A percentile compares a stretch with the other conserved stretches of the same genome.
These are phyloP conservation scores for Paspalum vaginatum DNA, from an alignment of 176 grass and related monocot species.

Conservation along the genomic window DNA sequence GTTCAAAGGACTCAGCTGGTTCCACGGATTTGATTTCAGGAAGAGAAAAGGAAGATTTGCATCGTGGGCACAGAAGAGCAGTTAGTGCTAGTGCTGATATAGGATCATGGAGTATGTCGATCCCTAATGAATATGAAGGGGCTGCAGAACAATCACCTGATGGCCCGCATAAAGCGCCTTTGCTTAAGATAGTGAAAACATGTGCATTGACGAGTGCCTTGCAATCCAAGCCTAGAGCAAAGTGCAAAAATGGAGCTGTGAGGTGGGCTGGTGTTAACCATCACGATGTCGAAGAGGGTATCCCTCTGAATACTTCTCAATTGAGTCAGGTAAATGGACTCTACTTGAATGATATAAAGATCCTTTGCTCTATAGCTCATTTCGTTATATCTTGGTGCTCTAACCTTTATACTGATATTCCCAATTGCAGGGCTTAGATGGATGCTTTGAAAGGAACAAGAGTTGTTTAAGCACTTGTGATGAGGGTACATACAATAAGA, in stretches of 20 bases:
- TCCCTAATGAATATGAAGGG: slow-evolving; percentile 64
- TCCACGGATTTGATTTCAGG: slow-evolving; percentile 51
- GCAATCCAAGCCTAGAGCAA: slow-evolving; percentile 63
- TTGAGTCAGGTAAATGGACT: slow-evolving; percentile 52
- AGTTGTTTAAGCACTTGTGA: slow-evolving; percentile 60
- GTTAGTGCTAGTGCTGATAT: slow-evolving; percentile 79
- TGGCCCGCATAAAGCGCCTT: slow-evolving; percentile 43
- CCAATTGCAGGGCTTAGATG: slow-evolving; percentile 47
- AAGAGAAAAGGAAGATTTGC: slow-evolving; percentile 42
- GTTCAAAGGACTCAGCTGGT: slow-evolving; percentile 57
- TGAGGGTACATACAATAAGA: slow-evolving; percentile 62
- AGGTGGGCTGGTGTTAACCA: slow-evolving; percentile 57
- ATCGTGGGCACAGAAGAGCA: slow-evolving; percentile 56
- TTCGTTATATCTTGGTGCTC: slow-evolving; percentile 1
- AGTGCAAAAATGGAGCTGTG: slow-evolving; percentile 66
- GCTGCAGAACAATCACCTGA: slow-evolving; percentile 58
- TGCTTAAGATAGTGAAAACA: slow-evolving; percentile 63
- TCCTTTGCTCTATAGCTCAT: slow-evolving; percentile 19
- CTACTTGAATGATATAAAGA: slow-evolving; percentile 27
- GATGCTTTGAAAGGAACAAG: slow-evolving; percentile 68
- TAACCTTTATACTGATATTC: slow-evolving; percentile 22
- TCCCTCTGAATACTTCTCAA: slow-evolving; percentile 65
- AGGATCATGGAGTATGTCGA: slow-evolving; percentile 62
- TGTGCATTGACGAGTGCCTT: slow-evolving; percentile 55
- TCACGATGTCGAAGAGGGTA: slow-evolving; percentile 49